Evolutionary conservation across 495 filamentous ascomycete species (phyloP).

Genomic region (Tuber brumale): DNA sequence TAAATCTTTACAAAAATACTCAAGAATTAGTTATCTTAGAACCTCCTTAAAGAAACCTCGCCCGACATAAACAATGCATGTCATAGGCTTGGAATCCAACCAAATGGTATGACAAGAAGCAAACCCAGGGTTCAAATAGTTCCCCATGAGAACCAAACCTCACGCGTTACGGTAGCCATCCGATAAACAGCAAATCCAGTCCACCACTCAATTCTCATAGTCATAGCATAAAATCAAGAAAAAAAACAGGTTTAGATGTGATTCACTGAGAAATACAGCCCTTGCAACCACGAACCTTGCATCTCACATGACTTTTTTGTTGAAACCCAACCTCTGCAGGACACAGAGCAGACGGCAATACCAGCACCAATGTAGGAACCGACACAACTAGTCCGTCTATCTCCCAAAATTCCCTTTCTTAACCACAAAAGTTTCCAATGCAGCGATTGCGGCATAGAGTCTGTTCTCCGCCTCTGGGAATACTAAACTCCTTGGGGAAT

Average conservation of each 20-base stretch:
- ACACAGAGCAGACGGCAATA: neutral
- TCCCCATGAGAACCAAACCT: neutral
- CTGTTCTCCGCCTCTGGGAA: conserved; percentile 93
- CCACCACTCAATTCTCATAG: neutral
- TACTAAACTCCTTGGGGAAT: conserved; percentile 70
- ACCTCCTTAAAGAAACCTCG: neutral
- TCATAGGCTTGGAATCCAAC: neutral
- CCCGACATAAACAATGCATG: neutral
- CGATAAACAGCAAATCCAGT: neutral
- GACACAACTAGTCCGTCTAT: neutral
- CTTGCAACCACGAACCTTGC: neutral
- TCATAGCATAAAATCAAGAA: neutral
- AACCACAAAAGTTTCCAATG: conserved; percentile 80
- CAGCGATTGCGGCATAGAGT: conserved; percentile 80
- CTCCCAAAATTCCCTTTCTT: conserved; percentile 66
- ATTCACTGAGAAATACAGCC: neutral
- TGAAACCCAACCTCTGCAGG: neutral
- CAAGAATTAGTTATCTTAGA: neutral
- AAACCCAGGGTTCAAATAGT: neutral
- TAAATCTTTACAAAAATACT: neutral
- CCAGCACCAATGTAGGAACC: neutral
- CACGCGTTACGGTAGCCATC: neutral
- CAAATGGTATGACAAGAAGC: neutral
- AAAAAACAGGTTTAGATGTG: neutral
- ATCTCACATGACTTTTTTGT: neutral